These are phyloP conservation scores for Prunus yedoensis DNA, from an alignment of 331 rosid species.

Conservation along the genomic window DNA sequence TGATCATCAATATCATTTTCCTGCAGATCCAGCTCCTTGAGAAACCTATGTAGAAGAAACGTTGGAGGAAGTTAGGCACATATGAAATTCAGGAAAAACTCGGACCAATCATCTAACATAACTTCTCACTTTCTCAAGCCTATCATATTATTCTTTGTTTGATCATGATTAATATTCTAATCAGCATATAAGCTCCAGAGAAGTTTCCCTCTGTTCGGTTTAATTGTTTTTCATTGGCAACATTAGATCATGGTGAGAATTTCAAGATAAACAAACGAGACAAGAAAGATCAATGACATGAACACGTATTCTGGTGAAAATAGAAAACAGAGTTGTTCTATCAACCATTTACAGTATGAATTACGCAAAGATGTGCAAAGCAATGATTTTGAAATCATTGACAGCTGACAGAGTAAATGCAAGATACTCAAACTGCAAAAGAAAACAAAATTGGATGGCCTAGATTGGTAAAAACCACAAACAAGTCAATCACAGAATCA, in stretches of 20 bases:
- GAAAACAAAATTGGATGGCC: neutral
- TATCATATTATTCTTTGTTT: too few relatives aligned
- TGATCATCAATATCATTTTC: slow-evolving; percentile 88
- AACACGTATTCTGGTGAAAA: neutral
- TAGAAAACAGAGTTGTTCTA: neutral
- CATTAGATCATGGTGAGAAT: neutral
- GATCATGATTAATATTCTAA: neutral
- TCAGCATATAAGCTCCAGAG: neutral
- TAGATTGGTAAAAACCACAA: neutral
- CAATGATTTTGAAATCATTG: neutral
- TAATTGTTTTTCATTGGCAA: neutral
- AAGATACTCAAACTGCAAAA: neutral
- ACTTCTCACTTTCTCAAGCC: neutral
- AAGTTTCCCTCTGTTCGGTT: neutral
- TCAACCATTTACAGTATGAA: neutral
- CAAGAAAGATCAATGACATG: neutral
- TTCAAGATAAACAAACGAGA: neutral
- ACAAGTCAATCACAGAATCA: neutral
- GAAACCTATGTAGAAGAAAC: slow-evolving; percentile 43
- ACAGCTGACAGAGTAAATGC: neutral
- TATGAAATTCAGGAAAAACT: neutral
- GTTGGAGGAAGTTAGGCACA: slow-evolving; percentile 1
- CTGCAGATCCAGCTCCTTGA: slow-evolving; percentile 92
- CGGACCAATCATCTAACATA: too few relatives aligned
- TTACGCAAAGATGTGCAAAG: neutral